Evolutionary conservation across 176 grass and related monocot species (phyloP).

Genomic region (Triticum timopheevii): DNA sequence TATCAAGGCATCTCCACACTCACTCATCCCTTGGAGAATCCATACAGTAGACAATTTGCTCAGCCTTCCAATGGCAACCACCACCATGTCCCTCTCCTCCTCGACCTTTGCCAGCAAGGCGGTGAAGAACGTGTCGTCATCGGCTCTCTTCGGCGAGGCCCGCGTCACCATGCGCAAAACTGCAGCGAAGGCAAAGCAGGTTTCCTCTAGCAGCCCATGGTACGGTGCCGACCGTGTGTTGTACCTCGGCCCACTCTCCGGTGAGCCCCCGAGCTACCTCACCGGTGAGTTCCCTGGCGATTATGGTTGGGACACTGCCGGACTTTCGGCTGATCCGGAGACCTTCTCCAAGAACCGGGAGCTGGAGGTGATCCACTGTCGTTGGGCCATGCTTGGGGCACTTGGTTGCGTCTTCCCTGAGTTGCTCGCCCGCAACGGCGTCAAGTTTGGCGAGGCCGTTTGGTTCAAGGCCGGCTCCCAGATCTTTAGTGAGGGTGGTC

Average conservation of each 20-base stretch:
- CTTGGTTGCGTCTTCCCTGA: background rate
- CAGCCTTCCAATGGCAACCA: background rate
- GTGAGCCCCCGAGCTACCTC: background rate
- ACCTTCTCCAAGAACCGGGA: background rate
- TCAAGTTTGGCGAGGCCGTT: background rate
- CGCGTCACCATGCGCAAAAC: background rate
- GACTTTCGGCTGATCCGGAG: background rate
- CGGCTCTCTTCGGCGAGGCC: background rate
- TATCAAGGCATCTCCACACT: background rate
- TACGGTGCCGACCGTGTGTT: background rate
- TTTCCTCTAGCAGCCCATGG: background rate
- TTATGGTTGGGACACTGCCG: background rate
- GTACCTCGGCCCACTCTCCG: background rate
- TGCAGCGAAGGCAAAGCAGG: background rate
- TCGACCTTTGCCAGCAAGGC: background rate
- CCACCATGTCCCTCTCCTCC: background rate
- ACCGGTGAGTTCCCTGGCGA: background rate
- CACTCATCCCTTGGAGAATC: background rate
- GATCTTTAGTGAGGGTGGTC: slow-evolving; percentile 1
- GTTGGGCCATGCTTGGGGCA: slow-evolving; percentile 5
- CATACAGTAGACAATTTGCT: background rate
- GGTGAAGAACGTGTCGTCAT: background rate
- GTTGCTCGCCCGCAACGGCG: background rate
- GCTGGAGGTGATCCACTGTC: background rate
- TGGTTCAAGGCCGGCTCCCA: slow-evolving; percentile 8